Evolutionary conservation across 139 green algal species (phyloP).

Genomic region (Tetradesmus obliquus): DNA sequence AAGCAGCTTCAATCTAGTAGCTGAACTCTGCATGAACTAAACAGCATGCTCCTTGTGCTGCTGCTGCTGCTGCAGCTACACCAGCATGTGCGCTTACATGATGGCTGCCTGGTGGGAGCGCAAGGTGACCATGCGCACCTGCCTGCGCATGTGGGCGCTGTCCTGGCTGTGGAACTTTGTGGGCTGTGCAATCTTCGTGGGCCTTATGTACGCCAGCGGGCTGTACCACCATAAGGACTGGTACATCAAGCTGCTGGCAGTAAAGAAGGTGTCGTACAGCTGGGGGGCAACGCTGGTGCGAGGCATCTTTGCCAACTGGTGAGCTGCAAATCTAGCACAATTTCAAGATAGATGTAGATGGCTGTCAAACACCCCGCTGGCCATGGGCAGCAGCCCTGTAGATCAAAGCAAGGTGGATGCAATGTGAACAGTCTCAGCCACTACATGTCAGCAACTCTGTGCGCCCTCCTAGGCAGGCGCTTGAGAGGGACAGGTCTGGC

Average conservation of each 20-base stretch:
- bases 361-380: no score
- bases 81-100: conserved; percentile 44
- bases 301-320: conserved; percentile 64
- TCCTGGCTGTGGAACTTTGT: conserved; percentile 55
- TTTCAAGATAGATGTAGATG: not conserved
- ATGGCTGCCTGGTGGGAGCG: conserved; percentile 47
- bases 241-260: conserved; percentile 18
- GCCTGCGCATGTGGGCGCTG: conserved; percentile 41
- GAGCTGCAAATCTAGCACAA: not conserved
- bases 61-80: not conserved
- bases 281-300: conserved; percentile 38
- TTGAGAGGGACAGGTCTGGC: not conserved
- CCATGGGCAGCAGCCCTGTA: no score
- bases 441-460: no score
- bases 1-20: no score
- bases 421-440: no score
- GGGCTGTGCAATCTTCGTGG: conserved; percentile 56
- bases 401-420: no score
- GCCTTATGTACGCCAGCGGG: conserved; percentile 47
- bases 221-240: conserved; percentile 47
- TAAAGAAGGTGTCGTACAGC: conserved; percentile 27
- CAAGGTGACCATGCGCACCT: conserved; percentile 38
- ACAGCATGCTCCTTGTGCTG: no score
- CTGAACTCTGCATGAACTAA: no score
- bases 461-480: no score